These are phyloP conservation scores for Tinospora cordifolia DNA, from an alignment of 164 flowering plant species.

Conservation along the genomic window DNA sequence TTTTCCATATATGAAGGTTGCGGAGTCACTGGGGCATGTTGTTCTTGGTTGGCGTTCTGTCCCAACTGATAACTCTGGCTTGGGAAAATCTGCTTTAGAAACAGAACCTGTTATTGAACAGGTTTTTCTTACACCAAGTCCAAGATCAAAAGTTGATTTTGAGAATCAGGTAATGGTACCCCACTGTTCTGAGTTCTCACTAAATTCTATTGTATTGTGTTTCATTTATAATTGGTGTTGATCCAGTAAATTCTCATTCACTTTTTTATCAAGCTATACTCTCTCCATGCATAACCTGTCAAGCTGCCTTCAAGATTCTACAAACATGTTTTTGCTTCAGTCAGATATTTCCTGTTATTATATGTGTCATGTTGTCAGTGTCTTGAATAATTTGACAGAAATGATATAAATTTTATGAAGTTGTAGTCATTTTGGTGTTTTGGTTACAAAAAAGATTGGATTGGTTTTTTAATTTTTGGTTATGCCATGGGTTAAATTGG, in stretches of 20 bases:
- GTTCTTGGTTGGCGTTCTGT: constrained; percentile 98
- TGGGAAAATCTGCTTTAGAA: constrained; percentile 82
- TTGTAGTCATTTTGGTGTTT: not conserved
- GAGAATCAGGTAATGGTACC: constrained; percentile 68
- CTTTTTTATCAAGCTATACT: not conserved
- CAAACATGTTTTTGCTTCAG: not conserved
- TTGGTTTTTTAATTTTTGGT: not conserved
- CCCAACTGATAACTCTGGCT: constrained; percentile 79
- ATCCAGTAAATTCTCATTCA: not conserved
- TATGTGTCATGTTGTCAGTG: not conserved
- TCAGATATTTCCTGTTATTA: not conserved
- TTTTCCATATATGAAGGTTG: constrained; percentile 48
- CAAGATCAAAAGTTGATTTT: constrained; percentile 70
- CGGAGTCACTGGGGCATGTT: constrained; percentile 88
- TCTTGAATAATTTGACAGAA: not conserved
- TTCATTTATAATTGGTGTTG: not conserved
- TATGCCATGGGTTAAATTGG: not conserved
- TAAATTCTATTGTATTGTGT: not conserved
- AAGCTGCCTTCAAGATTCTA: not conserved
- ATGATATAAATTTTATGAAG: not conserved
- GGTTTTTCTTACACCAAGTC: constrained; percentile 73
- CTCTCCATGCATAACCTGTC: not conserved
- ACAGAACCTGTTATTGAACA: constrained; percentile 96
- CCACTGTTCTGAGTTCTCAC: not conserved
- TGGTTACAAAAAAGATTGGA: not conserved